Percentiles rank a stretch among this genome's conserved stretches.
phyloP scores from a whole-genome alignment of 1,139 yeast genomes.

The Yamadazyma membranifaciens region DNA sequence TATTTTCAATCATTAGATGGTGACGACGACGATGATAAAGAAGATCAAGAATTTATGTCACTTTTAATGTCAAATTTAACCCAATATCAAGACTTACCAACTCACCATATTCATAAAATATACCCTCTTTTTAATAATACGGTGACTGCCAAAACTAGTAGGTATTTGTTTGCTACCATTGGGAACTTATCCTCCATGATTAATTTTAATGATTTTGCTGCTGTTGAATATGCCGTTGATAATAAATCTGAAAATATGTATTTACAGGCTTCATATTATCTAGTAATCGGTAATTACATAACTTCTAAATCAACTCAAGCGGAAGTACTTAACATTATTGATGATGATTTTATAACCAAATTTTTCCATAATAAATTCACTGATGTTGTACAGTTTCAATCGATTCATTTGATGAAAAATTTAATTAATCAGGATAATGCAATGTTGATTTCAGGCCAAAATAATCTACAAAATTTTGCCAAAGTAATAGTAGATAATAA shows the following conservation, averaged over 20 bases:
- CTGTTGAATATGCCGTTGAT: conserved; percentile 11
- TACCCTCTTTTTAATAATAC: conserved; percentile 10
- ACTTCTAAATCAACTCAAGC: conserved; percentile 18
- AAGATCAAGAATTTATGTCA: conserved; percentile 16
- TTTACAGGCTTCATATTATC: conserved; percentile 27
- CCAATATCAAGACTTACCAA: conserved; percentile 17
- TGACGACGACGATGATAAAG: conserved; percentile 16
- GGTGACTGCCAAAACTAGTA: conserved; percentile 9
- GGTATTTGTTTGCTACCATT: conserved; percentile 35
- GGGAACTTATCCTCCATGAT: conserved; percentile 37
- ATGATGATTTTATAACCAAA: conserved; percentile 17
- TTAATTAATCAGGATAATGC: conserved; percentile 21
- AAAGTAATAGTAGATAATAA: conserved; percentile 36
- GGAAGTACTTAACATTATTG: conserved; percentile 16
- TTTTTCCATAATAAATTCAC: conserved; percentile 24
- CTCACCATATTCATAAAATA: conserved; percentile 7
- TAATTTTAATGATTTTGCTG: conserved; percentile 13
- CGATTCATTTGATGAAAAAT: conserved; percentile 37
- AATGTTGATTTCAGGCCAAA: conserved; percentile 6
- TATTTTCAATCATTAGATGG: conserved; percentile 13
- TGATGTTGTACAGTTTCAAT: conserved; percentile 42
- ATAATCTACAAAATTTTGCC: conserved; percentile 19
- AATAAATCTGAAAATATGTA: conserved; percentile 22
- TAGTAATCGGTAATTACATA: conserved; percentile 39
- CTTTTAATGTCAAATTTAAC: conserved; percentile 18